Percentiles rank a stretch among this genome's conserved stretches.
Conservation (phyloP, 2,329 filamentous ascomycete species). For the Pseudogymnoascus sp. region DNA sequence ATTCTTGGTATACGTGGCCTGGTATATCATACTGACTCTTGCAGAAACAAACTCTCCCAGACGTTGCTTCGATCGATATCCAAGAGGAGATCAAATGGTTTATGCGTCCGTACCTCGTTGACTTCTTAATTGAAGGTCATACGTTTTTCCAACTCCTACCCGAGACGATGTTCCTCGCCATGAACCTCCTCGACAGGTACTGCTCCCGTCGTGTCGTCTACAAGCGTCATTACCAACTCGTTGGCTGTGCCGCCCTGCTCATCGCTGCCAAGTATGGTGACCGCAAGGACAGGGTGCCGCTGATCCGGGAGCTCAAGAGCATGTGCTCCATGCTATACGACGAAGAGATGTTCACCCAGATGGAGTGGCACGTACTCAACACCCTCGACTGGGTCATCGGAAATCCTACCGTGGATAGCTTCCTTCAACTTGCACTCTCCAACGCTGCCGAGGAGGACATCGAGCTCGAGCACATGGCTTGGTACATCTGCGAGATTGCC, state of each 20-base stretch:
- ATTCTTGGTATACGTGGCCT: constrained; percentile 15
- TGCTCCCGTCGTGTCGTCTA: constrained; percentile 97
- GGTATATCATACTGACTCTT: constrained; percentile 27
- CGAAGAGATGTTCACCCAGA: constrained; percentile 99
- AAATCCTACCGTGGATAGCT: constrained; percentile 92
- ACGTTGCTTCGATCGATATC: constrained; percentile 97
- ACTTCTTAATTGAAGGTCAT: constrained; percentile 96
- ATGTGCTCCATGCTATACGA: constrained; percentile 99
- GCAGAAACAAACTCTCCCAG: constrained; percentile 78
- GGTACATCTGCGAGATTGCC: constrained; percentile 91
- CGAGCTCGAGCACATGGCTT: constrained; percentile 89
- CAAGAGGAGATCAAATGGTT: constrained; percentile 99
- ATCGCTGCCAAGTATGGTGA: constrained; percentile 98
- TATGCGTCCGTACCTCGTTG: constrained; percentile 95
- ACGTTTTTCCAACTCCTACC: constrained; percentile 89
- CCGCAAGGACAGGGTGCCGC: constrained; percentile 97
- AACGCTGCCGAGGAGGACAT: constrained; percentile 68
- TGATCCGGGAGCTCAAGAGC: constrained; percentile 92
- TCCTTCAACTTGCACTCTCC: constrained; percentile 78
- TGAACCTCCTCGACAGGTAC: constrained; percentile 95
- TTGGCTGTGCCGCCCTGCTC: constrained; percentile 89
- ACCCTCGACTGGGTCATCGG: constrained; percentile 95
- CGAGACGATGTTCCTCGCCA: constrained; percentile 89
- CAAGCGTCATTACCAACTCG: constrained; percentile 97
- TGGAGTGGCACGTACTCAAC: constrained; percentile 99